Evolutionary conservation across 768 basidiomycete species (phyloP).

Genomic region (Xanthoconium stramineum): DNA sequence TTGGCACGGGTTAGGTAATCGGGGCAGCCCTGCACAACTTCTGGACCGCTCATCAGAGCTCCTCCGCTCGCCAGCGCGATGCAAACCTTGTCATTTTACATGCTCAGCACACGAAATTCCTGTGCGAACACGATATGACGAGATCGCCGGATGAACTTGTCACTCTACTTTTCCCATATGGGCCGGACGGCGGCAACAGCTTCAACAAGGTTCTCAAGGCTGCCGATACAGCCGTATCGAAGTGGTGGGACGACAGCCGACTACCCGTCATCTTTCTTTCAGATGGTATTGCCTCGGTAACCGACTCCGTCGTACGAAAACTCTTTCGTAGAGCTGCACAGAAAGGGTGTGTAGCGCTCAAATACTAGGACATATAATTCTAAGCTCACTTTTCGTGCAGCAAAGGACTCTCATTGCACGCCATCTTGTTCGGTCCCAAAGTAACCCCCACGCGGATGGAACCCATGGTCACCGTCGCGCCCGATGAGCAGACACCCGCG

Average conservation of each 20-base stretch:
- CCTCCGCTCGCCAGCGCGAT: constrained; percentile 38
- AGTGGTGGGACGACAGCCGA: constrained; percentile 43
- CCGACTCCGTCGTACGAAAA: constrained; percentile 33
- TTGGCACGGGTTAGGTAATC: constrained; percentile 41
- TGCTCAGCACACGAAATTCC: constrained; percentile 18
- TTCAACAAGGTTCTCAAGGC: constrained; percentile 41
- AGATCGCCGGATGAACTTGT: constrained; percentile 45
- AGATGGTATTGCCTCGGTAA: constrained; percentile 45
- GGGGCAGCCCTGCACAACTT: constrained; percentile 53
- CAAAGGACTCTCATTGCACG: constrained; percentile 49
- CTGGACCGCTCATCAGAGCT: constrained; percentile 45
- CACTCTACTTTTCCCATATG: constrained; percentile 32
- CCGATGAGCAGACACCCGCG: constrained; percentile 39
- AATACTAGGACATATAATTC: too few species aligned
- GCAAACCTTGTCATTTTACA: constrained; percentile 56
- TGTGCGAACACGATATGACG: constrained; percentile 42
- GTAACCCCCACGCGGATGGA: constrained; percentile 27
- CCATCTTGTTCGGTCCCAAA: constrained; percentile 48
- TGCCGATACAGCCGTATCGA: constrained; percentile 37
- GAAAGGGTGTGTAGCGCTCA: constrained; percentile 36
- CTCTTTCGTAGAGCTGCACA: constrained; percentile 36
- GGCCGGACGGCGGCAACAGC: constrained; percentile 39
- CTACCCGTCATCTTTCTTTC: too few species aligned
- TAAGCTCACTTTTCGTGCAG: constrained; percentile 26
- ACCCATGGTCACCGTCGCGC: constrained; percentile 48